Evolutionary conservation across 768 basidiomycete genomes (phyloP).

Genomic region (Pluteus cervinus): DNA sequence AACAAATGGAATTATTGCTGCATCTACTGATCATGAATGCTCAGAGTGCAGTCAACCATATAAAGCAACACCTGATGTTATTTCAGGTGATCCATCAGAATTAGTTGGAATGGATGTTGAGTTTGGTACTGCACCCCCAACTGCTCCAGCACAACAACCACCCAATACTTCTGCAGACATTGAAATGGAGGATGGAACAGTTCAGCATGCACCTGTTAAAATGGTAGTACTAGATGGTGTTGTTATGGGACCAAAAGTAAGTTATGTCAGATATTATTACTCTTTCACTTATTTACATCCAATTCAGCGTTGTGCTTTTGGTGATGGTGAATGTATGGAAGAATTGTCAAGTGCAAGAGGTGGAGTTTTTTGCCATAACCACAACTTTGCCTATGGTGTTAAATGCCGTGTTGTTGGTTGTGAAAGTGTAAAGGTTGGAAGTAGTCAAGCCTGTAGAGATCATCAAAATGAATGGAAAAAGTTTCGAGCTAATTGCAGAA

Average conservation of each 20-base stretch:
- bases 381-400: background rate
- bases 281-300: too few species aligned
- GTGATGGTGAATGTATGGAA: conserved; percentile 1
- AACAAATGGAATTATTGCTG: background rate
- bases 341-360: conserved; percentile 2
- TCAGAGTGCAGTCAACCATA: conserved; percentile 3
- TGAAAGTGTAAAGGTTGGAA: background rate
- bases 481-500: too few species aligned
- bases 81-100: background rate
- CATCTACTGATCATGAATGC: conserved; percentile 1
- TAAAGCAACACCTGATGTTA: background rate
- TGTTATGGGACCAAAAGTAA: background rate
- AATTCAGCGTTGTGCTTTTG: too few species aligned
- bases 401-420: background rate
- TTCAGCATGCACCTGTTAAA: background rate
- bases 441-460: too few species aligned
- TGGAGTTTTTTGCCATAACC: conserved; percentile 1
- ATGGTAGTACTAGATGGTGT: conserved; percentile 2
- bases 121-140: too few species aligned
- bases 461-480: too few species aligned
- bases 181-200: background rate
- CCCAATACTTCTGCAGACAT: background rate
- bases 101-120: too few species aligned
- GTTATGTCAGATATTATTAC: too few species aligned
- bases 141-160: background rate